Percentiles rank a stretch among this genome's conserved stretches.
phyloP scores from a whole-genome alignment of 768 basidiomycete species.

The Tylopilus rubrobrunneus region DNA sequence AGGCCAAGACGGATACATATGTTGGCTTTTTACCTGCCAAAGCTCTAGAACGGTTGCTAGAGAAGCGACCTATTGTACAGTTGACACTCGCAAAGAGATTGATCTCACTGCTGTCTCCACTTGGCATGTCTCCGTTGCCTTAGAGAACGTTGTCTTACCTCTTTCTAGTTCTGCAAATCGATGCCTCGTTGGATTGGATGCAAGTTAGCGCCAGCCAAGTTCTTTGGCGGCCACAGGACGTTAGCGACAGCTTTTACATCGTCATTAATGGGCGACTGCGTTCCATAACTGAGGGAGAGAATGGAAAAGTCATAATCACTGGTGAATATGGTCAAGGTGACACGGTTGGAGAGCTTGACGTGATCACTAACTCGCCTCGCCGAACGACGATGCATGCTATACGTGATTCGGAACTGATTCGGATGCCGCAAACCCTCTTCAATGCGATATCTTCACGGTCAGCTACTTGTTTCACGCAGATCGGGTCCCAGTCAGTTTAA shows the following conservation, averaged over 20 bases:
- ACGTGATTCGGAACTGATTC: constrained; percentile 93
- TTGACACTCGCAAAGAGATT: constrained; percentile 95
- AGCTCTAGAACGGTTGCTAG: constrained; percentile 85
- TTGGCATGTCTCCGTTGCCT: constrained; percentile 48
- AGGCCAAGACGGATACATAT: constrained; percentile 96
- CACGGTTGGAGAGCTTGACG: constrained; percentile 95
- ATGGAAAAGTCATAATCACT: constrained; percentile 73
- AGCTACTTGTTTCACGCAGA: constrained; percentile 11
- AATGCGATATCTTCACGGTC: constrained; percentile 92
- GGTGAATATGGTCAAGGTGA: constrained; percentile 98
- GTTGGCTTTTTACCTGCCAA: constrained; percentile 91
- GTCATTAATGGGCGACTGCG: constrained; percentile 96
- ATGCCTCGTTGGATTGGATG: constrained; percentile 97
- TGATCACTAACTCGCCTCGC: constrained; percentile 86
- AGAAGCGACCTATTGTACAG: constrained; percentile 92
- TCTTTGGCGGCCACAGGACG: constrained; percentile 86
- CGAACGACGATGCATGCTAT: constrained; percentile 95
- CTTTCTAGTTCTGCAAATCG: constrained; percentile 83
- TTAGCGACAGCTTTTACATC: constrained; percentile 95
- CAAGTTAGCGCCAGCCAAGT: constrained; percentile 96
- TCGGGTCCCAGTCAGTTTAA: background rate
- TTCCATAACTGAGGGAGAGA: constrained; percentile 77
- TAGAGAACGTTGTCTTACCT: constrained; percentile 4
- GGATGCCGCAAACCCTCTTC: constrained; percentile 96
- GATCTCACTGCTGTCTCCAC: constrained; percentile 89